phyloP scores from a whole-genome alignment of 2,329 filamentous ascomycete species.

The Aspergillus novofumigatus region DNA sequence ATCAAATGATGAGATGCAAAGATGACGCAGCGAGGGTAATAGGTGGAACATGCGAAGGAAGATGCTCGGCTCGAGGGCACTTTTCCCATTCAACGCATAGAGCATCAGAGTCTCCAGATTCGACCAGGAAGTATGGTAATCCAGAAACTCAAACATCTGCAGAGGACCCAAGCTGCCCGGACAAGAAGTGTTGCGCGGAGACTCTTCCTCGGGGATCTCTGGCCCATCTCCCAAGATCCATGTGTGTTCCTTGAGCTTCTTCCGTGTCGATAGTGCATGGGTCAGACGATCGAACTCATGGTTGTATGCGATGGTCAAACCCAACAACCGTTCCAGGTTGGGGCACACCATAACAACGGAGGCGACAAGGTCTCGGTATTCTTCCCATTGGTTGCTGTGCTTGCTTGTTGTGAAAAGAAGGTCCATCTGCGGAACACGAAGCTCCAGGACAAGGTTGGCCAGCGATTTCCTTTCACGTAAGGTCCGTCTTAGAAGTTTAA shows the following conservation, averaged over 20 bases:
- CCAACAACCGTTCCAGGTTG: slow-evolving; percentile 52
- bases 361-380: slow-evolving; percentile 50
- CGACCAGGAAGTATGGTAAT: slow-evolving; percentile 50
- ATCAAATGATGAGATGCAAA: slow-evolving; percentile 53
- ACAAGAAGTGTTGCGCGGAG: slow-evolving; percentile 32
- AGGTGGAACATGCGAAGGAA: slow-evolving; percentile 52
- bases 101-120: slow-evolving; percentile 52
- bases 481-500: slow-evolving; percentile 53
- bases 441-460: slow-evolving; percentile 50
- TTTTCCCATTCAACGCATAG: slow-evolving; percentile 41
- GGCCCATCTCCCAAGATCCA: slow-evolving; percentile 52
- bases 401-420: slow-evolving; percentile 37
- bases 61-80: slow-evolving; percentile 50
- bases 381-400: slow-evolving; percentile 41
- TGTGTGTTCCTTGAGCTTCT: slow-evolving; percentile 51
- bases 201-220: slow-evolving; percentile 37
- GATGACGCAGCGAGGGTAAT: slow-evolving; percentile 50
- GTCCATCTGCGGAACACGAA: slow-evolving; percentile 51
- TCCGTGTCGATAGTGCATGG: slow-evolving; percentile 53
- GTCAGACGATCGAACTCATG: slow-evolving; percentile 53
- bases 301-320: slow-evolving; percentile 50
- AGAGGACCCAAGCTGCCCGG: slow-evolving; percentile 46
- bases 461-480: slow-evolving; percentile 49
- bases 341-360: slow-evolving; percentile 58
- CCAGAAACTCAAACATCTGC: slow-evolving; percentile 50